phyloP scores from a whole-genome alignment of 2,329 filamentous ascomycete species.

The Cladosporium sp. region DNA sequence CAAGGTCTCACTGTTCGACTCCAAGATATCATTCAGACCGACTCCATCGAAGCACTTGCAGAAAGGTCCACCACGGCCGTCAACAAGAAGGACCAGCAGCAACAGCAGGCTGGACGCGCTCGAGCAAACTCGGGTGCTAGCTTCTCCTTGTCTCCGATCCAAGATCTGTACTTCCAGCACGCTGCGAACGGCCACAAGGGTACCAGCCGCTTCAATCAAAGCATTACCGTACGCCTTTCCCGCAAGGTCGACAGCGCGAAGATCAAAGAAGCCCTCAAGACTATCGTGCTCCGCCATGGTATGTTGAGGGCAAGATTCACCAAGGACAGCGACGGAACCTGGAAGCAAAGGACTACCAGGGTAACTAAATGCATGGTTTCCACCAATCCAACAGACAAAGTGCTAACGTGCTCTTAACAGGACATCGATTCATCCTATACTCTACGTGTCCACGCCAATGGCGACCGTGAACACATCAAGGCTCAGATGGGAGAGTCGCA shows the following conservation, averaged over 20 bases:
- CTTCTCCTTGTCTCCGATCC: conserved; percentile 8
- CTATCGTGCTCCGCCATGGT: conserved; percentile 6
- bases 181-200: conserved; percentile 10
- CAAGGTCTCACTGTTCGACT: conserved; percentile 8
- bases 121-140: not conserved
- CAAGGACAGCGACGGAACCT: conserved; percentile 1
- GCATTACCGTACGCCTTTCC: conserved; percentile 3
- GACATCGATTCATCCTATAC: conserved; percentile 7
- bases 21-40: conserved; percentile 10
- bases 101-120: not conserved
- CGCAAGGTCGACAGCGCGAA: conserved; percentile 7
- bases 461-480: conserved; percentile 9
- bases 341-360: conserved; percentile 10
- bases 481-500: conserved; percentile 3
- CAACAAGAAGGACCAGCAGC: not conserved
- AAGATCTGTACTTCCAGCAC: conserved; percentile 6
- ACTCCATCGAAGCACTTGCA: conserved; percentile 1
- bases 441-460: not conserved
- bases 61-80: not conserved
- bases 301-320: conserved; percentile 10
- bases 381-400: not conserved
- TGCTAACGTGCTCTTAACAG: not conserved
- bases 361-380: not conserved
- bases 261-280: conserved; percentile 3
- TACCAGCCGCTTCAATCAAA: conserved; percentile 10